Conservation (phyloP, 2,329 filamentous ascomycete species). For the Exophiala sideris region DNA sequence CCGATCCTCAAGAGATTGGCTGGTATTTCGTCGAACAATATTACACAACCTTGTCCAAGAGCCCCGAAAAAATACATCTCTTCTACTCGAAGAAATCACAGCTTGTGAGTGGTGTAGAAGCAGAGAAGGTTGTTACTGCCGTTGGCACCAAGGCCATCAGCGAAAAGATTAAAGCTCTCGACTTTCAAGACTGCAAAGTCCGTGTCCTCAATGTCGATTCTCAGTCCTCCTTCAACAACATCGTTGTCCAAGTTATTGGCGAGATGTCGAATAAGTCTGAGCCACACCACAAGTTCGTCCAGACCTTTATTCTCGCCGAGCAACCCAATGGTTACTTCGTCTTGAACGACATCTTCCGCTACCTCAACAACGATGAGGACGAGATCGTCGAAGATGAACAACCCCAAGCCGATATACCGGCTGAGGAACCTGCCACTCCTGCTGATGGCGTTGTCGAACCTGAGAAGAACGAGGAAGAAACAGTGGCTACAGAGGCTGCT, state of each 20-base stretch:
- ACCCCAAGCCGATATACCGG: slow-evolving; percentile 30
- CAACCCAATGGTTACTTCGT: slow-evolving; percentile 98
- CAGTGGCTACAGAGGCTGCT: slow-evolving; percentile 41
- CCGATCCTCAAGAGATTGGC: slow-evolving; percentile 76
- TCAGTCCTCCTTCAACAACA: slow-evolving; percentile 86
- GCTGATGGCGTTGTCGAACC: slow-evolving; percentile 44
- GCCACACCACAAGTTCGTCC: slow-evolving; percentile 91
- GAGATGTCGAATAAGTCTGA: slow-evolving; percentile 93
- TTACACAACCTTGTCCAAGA: slow-evolving; percentile 95
- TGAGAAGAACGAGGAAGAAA: slow-evolving; percentile 38
- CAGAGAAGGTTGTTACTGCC: slow-evolving; percentile 79
- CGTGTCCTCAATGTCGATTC: slow-evolving; percentile 97
- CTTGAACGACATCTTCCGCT: slow-evolving; percentile 95
- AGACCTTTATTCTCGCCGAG: slow-evolving; percentile 94
- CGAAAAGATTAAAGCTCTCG: slow-evolving; percentile 86
- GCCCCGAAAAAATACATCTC: slow-evolving; percentile 86
- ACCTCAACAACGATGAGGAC: slow-evolving; percentile 76
- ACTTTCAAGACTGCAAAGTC: slow-evolving; percentile 97
- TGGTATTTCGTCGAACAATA: slow-evolving; percentile 99
- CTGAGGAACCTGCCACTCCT: slow-evolving; percentile 31
- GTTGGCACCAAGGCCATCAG: slow-evolving; percentile 87
- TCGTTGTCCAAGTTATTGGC: slow-evolving; percentile 96
- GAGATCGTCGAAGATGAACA: slow-evolving; percentile 48
- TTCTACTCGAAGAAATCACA: slow-evolving; percentile 97
- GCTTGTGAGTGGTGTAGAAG: slow-evolving; percentile 88